phyloP scores from a whole-genome alignment of 495 filamentous ascomycete species.

The Penicillium subrubescens region DNA sequence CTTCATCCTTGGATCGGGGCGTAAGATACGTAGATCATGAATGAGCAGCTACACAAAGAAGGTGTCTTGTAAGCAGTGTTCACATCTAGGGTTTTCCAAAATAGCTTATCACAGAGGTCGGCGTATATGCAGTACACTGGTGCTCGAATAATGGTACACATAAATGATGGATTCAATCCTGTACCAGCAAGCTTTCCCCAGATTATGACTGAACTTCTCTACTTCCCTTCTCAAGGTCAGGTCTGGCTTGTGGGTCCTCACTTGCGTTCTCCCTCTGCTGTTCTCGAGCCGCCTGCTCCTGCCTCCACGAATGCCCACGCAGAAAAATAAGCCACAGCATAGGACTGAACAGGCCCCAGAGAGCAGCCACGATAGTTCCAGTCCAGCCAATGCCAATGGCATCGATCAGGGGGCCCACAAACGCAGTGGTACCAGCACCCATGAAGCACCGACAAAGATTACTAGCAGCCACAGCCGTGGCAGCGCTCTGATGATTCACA shows the following conservation, averaged over 20 bases:
- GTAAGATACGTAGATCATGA: too few species aligned
- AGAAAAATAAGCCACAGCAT: slow-evolving; percentile 38
- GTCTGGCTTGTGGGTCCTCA: neutral
- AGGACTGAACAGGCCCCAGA: slow-evolving; percentile 33
- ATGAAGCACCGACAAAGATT: slow-evolving; percentile 51
- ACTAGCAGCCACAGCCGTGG: slow-evolving; percentile 49
- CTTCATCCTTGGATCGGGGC: too few species aligned
- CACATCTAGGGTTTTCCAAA: too few species aligned
- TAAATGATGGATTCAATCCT: neutral
- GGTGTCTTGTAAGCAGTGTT: too few species aligned
- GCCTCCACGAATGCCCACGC: slow-evolving; percentile 41
- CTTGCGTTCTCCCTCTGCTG: neutral
- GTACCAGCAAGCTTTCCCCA: neutral
- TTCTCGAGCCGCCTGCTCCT: neutral
- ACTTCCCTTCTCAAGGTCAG: neutral
- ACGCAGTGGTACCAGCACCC: slow-evolving; percentile 44
- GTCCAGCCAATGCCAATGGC: slow-evolving; percentile 53
- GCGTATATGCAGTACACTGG: neutral
- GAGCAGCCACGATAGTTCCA: slow-evolving; percentile 40
- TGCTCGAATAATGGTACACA: neutral
- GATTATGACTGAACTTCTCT: neutral
- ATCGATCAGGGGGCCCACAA: slow-evolving; percentile 43
- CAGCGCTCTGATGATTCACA: slow-evolving; percentile 40
- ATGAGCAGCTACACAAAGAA: too few species aligned
- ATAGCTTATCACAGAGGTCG: too few species aligned